These are phyloP conservation scores for Nicotiana tabacum DNA, from an alignment of 257 asterid genomes.

Conservation along the genomic window DNA sequence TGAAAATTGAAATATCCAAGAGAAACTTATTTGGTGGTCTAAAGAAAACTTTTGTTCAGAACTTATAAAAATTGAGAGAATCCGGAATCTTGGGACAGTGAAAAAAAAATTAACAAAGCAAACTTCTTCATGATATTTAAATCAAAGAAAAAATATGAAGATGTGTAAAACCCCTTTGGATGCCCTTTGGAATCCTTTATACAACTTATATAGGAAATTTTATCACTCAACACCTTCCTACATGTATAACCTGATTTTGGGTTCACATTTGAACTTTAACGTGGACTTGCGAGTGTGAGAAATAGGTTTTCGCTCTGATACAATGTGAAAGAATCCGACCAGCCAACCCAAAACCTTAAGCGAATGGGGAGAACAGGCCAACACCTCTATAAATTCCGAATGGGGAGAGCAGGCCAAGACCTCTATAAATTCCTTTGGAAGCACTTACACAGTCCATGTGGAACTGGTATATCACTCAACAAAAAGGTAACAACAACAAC, in stretches of 20 bases:
- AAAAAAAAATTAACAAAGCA: neutral
- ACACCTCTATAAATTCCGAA: neutral
- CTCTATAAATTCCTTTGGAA: neutral
- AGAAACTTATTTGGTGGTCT: neutral
- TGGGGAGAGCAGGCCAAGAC: neutral
- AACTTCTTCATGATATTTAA: neutral
- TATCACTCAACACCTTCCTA: neutral
- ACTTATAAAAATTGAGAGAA: neutral
- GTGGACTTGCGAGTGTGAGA: neutral
- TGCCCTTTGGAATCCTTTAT: neutral
- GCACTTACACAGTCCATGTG: neutral
- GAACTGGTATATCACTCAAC: neutral
- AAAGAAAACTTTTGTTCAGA: neutral
- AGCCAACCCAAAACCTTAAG: neutral
- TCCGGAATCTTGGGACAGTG: neutral
- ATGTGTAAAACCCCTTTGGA: neutral
- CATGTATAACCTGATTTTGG: neutral
- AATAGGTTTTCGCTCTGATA: neutral
- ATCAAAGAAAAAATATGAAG: neutral
- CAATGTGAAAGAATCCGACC: neutral
- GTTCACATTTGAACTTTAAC: neutral
- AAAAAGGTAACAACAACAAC: neutral
- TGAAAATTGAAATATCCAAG: neutral
- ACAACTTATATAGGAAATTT: neutral
- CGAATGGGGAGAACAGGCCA: neutral